Base-by-base conservation (phyloP, 805 yeast species). In the Yarrowia sp. region DNA sequence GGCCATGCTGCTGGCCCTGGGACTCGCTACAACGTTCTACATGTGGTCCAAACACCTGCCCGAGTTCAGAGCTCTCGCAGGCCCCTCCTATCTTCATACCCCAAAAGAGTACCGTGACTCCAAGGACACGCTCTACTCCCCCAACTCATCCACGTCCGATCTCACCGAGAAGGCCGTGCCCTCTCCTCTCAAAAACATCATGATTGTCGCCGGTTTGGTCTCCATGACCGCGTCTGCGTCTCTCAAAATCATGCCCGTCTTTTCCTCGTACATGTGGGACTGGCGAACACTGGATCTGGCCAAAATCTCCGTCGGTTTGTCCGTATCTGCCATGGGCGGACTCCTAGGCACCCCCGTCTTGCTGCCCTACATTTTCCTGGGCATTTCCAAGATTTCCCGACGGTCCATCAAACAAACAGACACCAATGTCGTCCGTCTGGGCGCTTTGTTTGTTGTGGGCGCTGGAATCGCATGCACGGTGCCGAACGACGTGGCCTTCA, bases 81-180 rank as follows among this genome's bases (percentile, higher is more conserved):
- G 44, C 9, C 61, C 64, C 9, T 43, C 64, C 1, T 58, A 58
- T 17, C 33, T 58, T 8, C 39, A 40, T 3, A 14, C 64, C 30
- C 64, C 64, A 17, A 42, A 43, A 42, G 64, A 58, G 50, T 58
- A 58, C 50, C 49, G 64, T 9, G 64, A 58, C 14, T 58, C 64
- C 50, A 58, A 58, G 15, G 64, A 58, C 64, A 58, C 64, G 24
- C 64, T 58, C 30, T 58, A 58, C 64, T 58, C 64, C 8, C 64
- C 64, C 50, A 58, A 58, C 64, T 30, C 50, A 14, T 58, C 64
- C 14, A 19, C 40, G 3, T 24, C 64, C 9, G 64, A 43, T 30
- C 40, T 58, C 17, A 12, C 20, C 38, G 50, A 58, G 30, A 17
- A 58, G 10, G 33, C 40, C 2, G 64, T 43, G 14, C 50, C 64